These are phyloP conservation scores for Cyclotella kingstonii DNA, from an alignment of 108 stramenopile species.

Conservation along the genomic window DNA sequence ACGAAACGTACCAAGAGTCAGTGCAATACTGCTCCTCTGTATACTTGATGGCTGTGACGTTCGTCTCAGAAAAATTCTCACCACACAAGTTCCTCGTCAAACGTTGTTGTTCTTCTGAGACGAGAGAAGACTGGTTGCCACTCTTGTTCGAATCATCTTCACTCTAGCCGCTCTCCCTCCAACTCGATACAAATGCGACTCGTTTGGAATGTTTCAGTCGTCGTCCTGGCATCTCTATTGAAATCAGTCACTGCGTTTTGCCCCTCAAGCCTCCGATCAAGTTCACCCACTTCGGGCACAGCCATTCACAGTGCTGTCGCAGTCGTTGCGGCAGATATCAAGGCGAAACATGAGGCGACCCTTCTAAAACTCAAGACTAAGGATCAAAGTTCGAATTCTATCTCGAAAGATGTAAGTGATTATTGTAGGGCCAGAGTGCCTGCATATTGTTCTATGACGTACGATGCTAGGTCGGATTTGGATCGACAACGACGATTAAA, in stretches of 20 bases:
- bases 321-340: constrained; percentile 57
- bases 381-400: constrained; percentile 59
- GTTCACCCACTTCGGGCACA: constrained; percentile 10
- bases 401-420: constrained; percentile 67
- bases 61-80: too few relatives aligned
- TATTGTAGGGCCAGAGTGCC: background rate
- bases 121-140: too few relatives aligned
- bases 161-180: too few relatives aligned
- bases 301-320: constrained; percentile 32
- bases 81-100: too few relatives aligned
- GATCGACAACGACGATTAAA: too few relatives aligned
- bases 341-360: constrained; percentile 50
- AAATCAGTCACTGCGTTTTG: constrained; percentile 27
- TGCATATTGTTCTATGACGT: constrained; percentile 1
- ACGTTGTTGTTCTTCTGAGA: too few relatives aligned
- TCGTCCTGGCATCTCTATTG: constrained; percentile 21
- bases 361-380: constrained; percentile 60
- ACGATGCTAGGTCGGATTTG: background rate
- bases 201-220: constrained; percentile 32
- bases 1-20: too few relatives aligned
- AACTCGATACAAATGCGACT: constrained; percentile 45
- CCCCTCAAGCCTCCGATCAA: constrained; percentile 9
- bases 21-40: too few relatives aligned
- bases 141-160: too few relatives aligned
- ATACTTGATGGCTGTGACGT: too few relatives aligned